Evolutionary conservation across 305 asterid genomes (phyloP).

Genomic region (Caryopteris hybrid): DNA sequence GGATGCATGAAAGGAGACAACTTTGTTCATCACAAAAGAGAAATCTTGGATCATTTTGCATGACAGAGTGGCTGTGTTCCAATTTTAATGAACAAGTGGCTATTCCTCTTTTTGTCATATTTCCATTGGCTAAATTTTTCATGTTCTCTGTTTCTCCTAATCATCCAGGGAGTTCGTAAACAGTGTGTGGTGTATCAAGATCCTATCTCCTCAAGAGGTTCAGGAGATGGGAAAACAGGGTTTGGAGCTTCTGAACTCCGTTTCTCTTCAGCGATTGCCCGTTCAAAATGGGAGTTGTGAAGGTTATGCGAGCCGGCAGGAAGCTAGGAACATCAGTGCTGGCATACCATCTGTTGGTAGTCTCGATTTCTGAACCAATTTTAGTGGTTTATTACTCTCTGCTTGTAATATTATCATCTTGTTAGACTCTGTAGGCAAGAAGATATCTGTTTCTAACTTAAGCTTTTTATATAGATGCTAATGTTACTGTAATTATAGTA

Average conservation of each 20-base stretch:
- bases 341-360: constrained; percentile 60
- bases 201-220: constrained; percentile 81
- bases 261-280: constrained; percentile 36
- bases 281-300: constrained; percentile 39
- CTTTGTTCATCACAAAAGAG: too few species aligned
- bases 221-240: constrained; percentile 78
- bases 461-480: constrained; percentile 10
- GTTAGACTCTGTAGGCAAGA: constrained; percentile 20
- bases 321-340: constrained; percentile 36
- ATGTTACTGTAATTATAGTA: constrained; percentile 24
- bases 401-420: constrained; percentile 32
- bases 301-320: constrained; percentile 39
- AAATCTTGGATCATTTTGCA: too few species aligned
- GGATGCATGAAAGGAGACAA: too few species aligned
- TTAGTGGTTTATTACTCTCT: constrained; percentile 5
- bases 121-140: background rate
- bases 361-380: constrained; percentile 40
- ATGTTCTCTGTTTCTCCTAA: background rate
- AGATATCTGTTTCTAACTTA: constrained; percentile 20
- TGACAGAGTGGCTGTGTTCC: too few species aligned
- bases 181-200: constrained; percentile 78
- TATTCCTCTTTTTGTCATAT: too few species aligned
- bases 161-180: constrained; percentile 63
- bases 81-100: too few species aligned
- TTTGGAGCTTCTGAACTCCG: constrained; percentile 51